A percentile compares a stretch with the other conserved stretches of the same genome.
phyloP scores from a whole-genome alignment of 768 basidiomycete species.

The Leccinum truebloodii region DNA sequence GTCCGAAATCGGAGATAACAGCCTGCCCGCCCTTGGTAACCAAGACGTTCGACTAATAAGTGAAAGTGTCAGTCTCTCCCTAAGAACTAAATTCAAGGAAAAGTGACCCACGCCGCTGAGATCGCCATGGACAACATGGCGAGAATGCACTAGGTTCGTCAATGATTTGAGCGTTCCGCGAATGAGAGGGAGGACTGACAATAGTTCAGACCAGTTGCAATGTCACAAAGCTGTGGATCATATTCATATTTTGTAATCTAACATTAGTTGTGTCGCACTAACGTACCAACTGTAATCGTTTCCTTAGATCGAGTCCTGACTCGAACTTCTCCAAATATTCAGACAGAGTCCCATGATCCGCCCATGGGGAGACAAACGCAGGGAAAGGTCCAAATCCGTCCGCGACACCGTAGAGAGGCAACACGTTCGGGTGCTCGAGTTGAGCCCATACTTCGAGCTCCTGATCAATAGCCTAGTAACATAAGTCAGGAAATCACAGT shows the following conservation, averaged over 20 bases:
- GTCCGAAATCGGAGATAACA: constrained; percentile 34
- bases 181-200: constrained; percentile 8
- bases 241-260: not conserved
- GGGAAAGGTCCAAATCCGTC: constrained; percentile 27
- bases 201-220: constrained; percentile 27
- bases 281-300: constrained; percentile 23
- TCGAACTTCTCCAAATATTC: constrained; percentile 29
- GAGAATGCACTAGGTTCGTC: constrained; percentile 20
- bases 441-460: constrained; percentile 33
- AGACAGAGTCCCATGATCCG: constrained; percentile 31
- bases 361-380: constrained; percentile 38
- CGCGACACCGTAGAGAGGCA: constrained; percentile 32
- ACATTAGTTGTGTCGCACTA: not conserved
- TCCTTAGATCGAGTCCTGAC: constrained; percentile 9
- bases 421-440: constrained; percentile 32
- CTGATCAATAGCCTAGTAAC: constrained; percentile 24
- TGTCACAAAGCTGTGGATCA: constrained; percentile 23
- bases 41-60: constrained; percentile 25
- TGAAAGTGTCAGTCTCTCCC: not conserved
- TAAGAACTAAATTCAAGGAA: not conserved
- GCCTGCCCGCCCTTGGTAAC: constrained; percentile 15
- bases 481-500: constrained; percentile 9
- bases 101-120: constrained; percentile 35
- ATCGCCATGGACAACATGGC: constrained; percentile 40
- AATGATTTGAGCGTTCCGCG: not conserved